A percentile compares a stretch with the other conserved stretches of the same genome.
phyloP scores from a whole-genome alignment of 2,329 filamentous ascomycete genomes.

The Venturia effusa region DNA sequence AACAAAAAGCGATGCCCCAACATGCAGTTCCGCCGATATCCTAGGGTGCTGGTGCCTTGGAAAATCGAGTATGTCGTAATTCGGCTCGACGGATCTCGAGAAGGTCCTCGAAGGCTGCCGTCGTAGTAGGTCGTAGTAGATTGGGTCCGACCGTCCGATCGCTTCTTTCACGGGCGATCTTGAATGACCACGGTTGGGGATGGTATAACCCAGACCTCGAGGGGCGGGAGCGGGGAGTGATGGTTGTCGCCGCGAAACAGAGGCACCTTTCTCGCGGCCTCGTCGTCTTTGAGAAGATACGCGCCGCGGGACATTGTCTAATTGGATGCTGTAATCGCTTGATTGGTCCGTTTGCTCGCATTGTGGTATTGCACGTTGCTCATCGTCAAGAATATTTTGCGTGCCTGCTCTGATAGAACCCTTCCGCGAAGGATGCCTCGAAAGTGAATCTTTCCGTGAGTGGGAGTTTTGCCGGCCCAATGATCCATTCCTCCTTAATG shows the following conservation, averaged over 20 bases:
- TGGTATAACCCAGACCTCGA: constrained; percentile 22
- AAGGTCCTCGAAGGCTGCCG: constrained; percentile 38
- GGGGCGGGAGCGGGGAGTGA: constrained; percentile 19
- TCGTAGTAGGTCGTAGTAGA: constrained; percentile 31
- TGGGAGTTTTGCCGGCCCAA: constrained; percentile 10
- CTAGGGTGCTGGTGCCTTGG: constrained; percentile 38
- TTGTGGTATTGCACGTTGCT: constrained; percentile 10
- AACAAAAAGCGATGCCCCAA: constrained; percentile 42
- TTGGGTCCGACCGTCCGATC: constrained; percentile 29
- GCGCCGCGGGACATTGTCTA: constrained; percentile 33
- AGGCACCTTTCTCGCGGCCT: constrained; percentile 15
- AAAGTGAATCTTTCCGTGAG: neutral
- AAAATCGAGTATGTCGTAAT: constrained; percentile 37
- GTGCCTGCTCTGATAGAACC: constrained; percentile 3
- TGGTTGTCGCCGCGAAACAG: constrained; percentile 12
- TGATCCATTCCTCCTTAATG: constrained; percentile 17
- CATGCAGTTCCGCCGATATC: constrained; percentile 37
- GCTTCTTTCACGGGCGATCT: constrained; percentile 38
- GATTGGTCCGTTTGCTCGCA: constrained; percentile 9
- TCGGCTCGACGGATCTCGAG: constrained; percentile 33
- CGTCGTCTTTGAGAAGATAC: constrained; percentile 31
- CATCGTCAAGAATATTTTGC: constrained; percentile 12
- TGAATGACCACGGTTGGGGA: constrained; percentile 35
- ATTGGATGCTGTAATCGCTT: constrained; percentile 27
- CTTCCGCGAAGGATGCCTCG: neutral